A percentile compares a stretch with the other conserved stretches of the same genome.
Conservation (phyloP, 1,139 yeast genomes). For the Saccharomyces hybrid region DNA sequence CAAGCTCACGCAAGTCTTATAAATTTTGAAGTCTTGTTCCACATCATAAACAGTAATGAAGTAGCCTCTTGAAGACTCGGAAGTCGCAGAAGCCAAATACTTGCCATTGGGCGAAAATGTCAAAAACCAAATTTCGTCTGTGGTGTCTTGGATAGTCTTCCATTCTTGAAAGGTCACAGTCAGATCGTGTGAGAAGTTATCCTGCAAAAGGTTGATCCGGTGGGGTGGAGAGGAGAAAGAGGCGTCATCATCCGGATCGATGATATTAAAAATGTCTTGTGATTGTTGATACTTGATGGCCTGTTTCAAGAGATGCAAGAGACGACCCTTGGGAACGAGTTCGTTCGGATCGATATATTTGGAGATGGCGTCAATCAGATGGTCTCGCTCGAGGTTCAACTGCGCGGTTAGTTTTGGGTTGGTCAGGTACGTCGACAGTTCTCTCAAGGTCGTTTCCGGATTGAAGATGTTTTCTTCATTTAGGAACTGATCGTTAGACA, state of each 20-base stretch:
- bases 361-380: constrained; percentile 39
- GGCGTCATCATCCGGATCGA: background rate
- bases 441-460: constrained; percentile 21
- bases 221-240: constrained; percentile 1
- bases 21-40: constrained; percentile 42
- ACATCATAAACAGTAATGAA: constrained; percentile 63
- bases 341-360: constrained; percentile 44
- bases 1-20: constrained; percentile 39
- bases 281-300: constrained; percentile 44
- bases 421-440: constrained; percentile 25
- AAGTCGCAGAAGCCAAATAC: constrained; percentile 67
- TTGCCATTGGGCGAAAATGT: constrained; percentile 73
- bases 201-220: constrained; percentile 24
- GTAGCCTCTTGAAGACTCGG: constrained; percentile 42
- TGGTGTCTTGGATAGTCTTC: constrained; percentile 44
- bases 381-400: constrained; percentile 25
- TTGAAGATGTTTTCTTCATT: constrained; percentile 19
- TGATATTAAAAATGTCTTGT: constrained; percentile 33
- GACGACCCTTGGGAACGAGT: constrained; percentile 46
- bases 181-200: constrained; percentile 20
- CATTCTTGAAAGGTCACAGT: constrained; percentile 25
- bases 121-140: constrained; percentile 79
- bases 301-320: constrained; percentile 44
- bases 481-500: constrained; percentile 14
- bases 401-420: constrained; percentile 15